phyloP scores from a whole-genome alignment of 2,329 filamentous ascomycete genomes.

The Colletotrichum spaethianum region DNA sequence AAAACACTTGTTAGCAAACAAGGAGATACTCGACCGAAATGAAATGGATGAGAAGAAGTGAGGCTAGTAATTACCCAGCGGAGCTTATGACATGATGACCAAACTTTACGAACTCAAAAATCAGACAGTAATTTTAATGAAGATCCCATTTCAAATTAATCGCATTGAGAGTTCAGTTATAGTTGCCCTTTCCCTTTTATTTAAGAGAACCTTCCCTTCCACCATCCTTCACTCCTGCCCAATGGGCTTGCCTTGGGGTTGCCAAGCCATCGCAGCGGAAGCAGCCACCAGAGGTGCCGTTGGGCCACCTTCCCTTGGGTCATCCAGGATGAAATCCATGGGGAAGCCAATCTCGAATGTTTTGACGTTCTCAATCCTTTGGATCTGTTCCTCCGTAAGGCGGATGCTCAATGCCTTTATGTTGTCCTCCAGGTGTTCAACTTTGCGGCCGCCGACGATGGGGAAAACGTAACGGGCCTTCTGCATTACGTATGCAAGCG shows the following conservation, averaged over 20 bases:
- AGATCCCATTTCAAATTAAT: background rate
- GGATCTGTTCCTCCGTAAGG: slow-evolving; percentile 66
- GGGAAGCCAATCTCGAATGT: slow-evolving; percentile 72
- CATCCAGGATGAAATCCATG: slow-evolving; percentile 55
- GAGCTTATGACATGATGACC: background rate
- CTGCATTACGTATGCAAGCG: slow-evolving; percentile 65
- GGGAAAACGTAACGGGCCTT: slow-evolving; percentile 69
- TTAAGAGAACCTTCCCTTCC: background rate
- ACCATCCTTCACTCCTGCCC: slow-evolving; percentile 5
- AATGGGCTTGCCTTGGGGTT: slow-evolving; percentile 34
- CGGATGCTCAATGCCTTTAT: slow-evolving; percentile 67
- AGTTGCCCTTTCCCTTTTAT: background rate
- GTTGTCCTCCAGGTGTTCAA: slow-evolving; percentile 67
- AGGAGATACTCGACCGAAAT: background rate
- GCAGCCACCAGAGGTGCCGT: slow-evolving; percentile 22
- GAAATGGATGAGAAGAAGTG: background rate
- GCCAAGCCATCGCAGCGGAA: slow-evolving; percentile 36
- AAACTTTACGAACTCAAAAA: background rate
- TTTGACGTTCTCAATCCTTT: slow-evolving; percentile 66
- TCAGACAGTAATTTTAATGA: background rate
- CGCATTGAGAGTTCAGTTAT: background rate
- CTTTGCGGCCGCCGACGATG: slow-evolving; percentile 66
- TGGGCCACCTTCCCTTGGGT: slow-evolving; percentile 42
- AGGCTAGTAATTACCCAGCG: background rate
- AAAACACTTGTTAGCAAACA: slow-evolving; percentile 4